Evolutionary conservation across 768 basidiomycete species (phyloP), one percentile per base, ranked within the genome.

Genomic region (Boletus vinaceobasis): DNA sequence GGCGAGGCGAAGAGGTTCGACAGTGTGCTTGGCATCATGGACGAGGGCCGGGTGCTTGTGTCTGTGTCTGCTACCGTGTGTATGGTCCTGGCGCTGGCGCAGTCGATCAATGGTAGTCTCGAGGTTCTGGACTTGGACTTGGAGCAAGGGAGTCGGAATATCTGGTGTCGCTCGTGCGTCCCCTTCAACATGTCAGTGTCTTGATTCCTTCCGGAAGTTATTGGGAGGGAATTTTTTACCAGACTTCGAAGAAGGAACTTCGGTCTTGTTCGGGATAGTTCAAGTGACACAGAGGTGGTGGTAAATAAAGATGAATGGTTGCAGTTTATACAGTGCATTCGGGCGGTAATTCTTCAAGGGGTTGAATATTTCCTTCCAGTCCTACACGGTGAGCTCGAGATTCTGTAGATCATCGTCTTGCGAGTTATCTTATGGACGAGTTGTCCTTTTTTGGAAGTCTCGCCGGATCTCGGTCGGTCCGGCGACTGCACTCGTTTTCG

Each of bases 1-100:
- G 70, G 69, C 3, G 71, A 71, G 37, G 71, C 58, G 5, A 67
- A 71, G 45, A 53, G 58, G 50, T 71, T 71, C 32, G 71, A 71
- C 5, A 71, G 71, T 19, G 70, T 71, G 29, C 59, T 71, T 36
- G 67, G 69, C 37, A 63, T 70, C 8, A 60, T 71, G 55, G 69
- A 73, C 23, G 67, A 71, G 58, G 70, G 71, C 29, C 71, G 73
- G 52, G 45, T 67, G 39, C 56, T 61, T 21, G 44, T 43, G 4
- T 55, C 59, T n/a, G 52, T 15, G 2, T 17, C 58, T 53, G 48
- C 27, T 10, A 33, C 39, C 3, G 36, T 19, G 9, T 43, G 50
- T 3, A 44, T 23, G 23, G 23, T 23, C 23, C 23, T 23, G 23
- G 43, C 5, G 10, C 14, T 5, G 17, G n/a, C 9, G 17, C 7